phyloP scores from a whole-genome alignment of 768 basidiomycete genomes.

The Calocybe indica region DNA sequence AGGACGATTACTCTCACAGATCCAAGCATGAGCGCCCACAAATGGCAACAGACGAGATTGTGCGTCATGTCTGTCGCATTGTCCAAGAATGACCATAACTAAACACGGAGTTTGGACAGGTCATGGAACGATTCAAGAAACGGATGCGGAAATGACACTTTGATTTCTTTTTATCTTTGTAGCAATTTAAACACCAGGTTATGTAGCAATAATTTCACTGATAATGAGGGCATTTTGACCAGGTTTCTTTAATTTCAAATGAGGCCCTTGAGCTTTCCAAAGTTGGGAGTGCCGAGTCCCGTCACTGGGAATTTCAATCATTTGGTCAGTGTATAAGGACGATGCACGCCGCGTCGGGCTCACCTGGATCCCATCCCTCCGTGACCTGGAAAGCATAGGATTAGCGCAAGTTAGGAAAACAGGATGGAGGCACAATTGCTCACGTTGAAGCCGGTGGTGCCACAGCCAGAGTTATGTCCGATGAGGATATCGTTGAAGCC shows the following conservation, averaged over 20 bases:
- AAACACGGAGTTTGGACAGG: slow-evolving; percentile 33
- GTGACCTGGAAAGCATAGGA: slow-evolving; percentile 26
- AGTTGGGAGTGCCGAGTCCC: slow-evolving; percentile 32
- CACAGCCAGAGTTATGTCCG: slow-evolving; percentile 51
- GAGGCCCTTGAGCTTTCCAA: slow-evolving; percentile 37
- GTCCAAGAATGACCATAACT: background rate
- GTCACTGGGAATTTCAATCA: slow-evolving; percentile 10
- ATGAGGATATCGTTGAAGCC: slow-evolving; percentile 52
- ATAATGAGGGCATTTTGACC: background rate
- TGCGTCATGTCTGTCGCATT: slow-evolving; percentile 26
- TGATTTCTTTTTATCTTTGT: background rate
- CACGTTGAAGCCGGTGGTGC: slow-evolving; percentile 57
- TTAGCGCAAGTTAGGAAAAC: slow-evolving; percentile 1
- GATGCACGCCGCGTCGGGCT: slow-evolving; percentile 11
- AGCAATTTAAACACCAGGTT: background rate
- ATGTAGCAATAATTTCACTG: slow-evolving; percentile 1
- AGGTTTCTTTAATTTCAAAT: slow-evolving; percentile 10
- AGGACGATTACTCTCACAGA: slow-evolving; percentile 41
- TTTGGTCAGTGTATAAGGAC: background rate
- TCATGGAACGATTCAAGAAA: slow-evolving; percentile 98
- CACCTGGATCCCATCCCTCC: slow-evolving; percentile 55
- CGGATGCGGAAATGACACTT: slow-evolving; percentile 68
- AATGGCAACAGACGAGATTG: slow-evolving; percentile 89
- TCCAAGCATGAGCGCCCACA: slow-evolving; percentile 56
- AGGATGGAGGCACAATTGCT: slow-evolving; percentile 13